A percentile compares a stretch with the other conserved stretches of the same genome.
Evolutionary conservation across 1,284 basidiomycete genomes (phyloP).

Genomic region (Phellinidium pouzarii): DNA sequence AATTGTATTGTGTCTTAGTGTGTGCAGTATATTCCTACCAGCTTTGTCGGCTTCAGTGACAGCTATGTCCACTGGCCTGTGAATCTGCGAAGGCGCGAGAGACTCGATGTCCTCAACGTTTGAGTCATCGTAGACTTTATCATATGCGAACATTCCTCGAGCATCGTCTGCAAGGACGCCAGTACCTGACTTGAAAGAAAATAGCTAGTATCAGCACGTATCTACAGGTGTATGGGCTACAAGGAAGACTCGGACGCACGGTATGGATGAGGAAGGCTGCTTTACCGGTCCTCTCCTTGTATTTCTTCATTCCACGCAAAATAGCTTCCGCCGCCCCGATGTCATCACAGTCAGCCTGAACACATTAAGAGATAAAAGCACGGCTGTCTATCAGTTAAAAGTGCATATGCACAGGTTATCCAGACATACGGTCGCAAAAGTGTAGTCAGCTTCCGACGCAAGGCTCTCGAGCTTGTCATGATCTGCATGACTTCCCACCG

Average conservation of each 20-base stretch:
- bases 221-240: not conserved
- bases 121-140: conserved; percentile 33
- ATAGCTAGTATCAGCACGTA: not conserved
- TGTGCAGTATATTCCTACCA: conserved; percentile 22
- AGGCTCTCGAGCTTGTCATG: conserved; percentile 26
- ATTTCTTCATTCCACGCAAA: conserved; percentile 38
- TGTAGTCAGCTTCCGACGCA: conserved; percentile 29
- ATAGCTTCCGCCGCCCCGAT: conserved; percentile 35
- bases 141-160: conserved; percentile 26
- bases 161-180: conserved; percentile 34
- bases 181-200: conserved; percentile 30
- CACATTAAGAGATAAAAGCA: not conserved
- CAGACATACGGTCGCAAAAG: conserved; percentile 29
- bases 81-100: conserved; percentile 29
- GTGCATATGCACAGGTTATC: not conserved
- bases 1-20: not conserved
- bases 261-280: conserved; percentile 45
- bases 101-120: conserved; percentile 33
- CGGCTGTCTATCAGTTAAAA: not conserved
- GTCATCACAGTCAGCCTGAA: conserved; percentile 38
- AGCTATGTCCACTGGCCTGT: conserved; percentile 34
- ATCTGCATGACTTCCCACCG: conserved; percentile 36
- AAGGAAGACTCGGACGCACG: conserved; percentile 30
- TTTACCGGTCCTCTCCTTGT: conserved; percentile 36
- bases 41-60: conserved; percentile 32